Base-by-base conservation (phyloP, 805 yeast species). In the Pichia deserticola region DNA sequence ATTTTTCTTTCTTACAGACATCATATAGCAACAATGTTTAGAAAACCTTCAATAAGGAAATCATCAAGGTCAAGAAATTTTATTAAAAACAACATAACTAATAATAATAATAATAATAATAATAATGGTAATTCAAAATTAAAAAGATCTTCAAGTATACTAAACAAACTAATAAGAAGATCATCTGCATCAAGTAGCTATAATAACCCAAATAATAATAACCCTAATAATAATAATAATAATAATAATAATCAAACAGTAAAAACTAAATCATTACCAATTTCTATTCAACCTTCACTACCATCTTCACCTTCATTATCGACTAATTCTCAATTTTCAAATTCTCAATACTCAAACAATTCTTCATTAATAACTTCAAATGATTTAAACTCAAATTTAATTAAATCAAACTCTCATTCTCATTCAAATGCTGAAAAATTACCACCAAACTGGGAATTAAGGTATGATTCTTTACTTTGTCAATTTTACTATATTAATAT, bases 401-500 rank as follows among this genome's bases (percentile, higher is more conserved):
- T 2, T 20, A 20, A 20, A 20, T 20, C 20, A 20, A 20, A 20
- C 20, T 3, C 20, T 20, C 20, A 20, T 20, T 20, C 20, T 20
- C 20, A 20, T 20, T 20, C 20, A 20, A 20, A 20, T 20, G 33
- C 35, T 6, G 41, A 43, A 9, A 29, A 20, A 13, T 48, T 62
- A 8, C 63, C 73, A 36, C 49, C 64, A 38, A 59, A 60, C 11
- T 68, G 72, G 72, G 64, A 67, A 42, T 58, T 67, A 32, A 51
- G 69, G 39, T 68, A 54, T 49, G 78, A 75, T 54, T 62, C 69
- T 1, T 57, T 56, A 5, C 59, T 74, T 37, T 63, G 71, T 38
- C 71, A 71, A 54, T 66, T 68, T 53, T 74, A 72, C 56, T 75
- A 72, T 51, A 54, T 72, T 15, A 72, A 75, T 51, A 52, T 56